A percentile compares a stretch with the other conserved stretches of the same genome.
These are phyloP conservation scores for Cladosporium sp. DNA, from an alignment of 2,329 filamentous ascomycete species.

Conservation along the genomic window DNA sequence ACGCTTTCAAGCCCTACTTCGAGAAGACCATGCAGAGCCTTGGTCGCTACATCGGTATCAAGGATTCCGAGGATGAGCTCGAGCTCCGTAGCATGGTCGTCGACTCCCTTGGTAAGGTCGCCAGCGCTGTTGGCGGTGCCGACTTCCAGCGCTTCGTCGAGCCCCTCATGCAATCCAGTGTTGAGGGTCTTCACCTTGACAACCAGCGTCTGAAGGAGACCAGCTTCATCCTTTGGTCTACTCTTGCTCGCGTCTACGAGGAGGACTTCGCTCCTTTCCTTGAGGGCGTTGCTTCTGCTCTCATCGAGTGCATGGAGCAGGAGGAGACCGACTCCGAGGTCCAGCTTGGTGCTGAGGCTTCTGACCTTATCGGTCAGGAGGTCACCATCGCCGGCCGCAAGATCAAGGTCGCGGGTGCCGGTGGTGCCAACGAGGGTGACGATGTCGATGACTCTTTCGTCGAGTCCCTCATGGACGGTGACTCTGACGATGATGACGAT, in stretches of 20 bases:
- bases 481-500: slow-evolving; percentile 74
- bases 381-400: slow-evolving; percentile 80
- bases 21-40: slow-evolving; percentile 87
- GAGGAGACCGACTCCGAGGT: slow-evolving; percentile 82
- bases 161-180: slow-evolving; percentile 86
- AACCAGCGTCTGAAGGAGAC: slow-evolving; percentile 92
- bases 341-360: slow-evolving; percentile 70
- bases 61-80: slow-evolving; percentile 86
- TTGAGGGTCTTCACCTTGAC: slow-evolving; percentile 84
- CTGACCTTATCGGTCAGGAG: slow-evolving; percentile 72
- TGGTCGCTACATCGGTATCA: slow-evolving; percentile 78
- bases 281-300: slow-evolving; percentile 71
- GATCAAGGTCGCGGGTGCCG: slow-evolving; percentile 71
- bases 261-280: slow-evolving; percentile 79
- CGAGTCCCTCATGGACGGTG: slow-evolving; percentile 52
- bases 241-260: slow-evolving; percentile 89
- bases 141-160: slow-evolving; percentile 89
- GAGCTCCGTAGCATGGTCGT: slow-evolving; percentile 86
- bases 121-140: slow-evolving; percentile 79
- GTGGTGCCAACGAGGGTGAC: slow-evolving; percentile 48
- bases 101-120: slow-evolving; percentile 92
- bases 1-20: slow-evolving; percentile 88
- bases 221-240: slow-evolving; percentile 95
- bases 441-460: slow-evolving; percentile 46
- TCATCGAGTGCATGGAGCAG: slow-evolving; percentile 83